Evolutionary conservation across 306 rosid genomes (phyloP).

Genomic region (Vigna radiata): DNA sequence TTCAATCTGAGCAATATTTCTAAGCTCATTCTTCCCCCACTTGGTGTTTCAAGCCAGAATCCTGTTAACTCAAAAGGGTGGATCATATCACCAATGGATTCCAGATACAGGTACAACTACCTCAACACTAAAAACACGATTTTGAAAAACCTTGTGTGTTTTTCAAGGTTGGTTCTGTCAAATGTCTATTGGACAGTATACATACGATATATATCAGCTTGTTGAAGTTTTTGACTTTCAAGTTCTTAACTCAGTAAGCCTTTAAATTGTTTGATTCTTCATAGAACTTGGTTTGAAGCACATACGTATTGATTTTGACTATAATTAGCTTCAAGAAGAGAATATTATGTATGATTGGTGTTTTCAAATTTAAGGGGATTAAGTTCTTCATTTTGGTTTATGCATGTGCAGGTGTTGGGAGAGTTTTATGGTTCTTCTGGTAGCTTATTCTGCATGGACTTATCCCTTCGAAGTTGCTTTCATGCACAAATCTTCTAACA

Average conservation of each 20-base stretch:
- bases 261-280: background rate
- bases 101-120: slow-evolving; percentile 75
- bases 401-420: slow-evolving; percentile 76
- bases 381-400: background rate
- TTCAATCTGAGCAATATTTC: slow-evolving; percentile 66
- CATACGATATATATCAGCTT: background rate
- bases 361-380: background rate
- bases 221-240: background rate
- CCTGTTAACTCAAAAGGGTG: slow-evolving; percentile 55
- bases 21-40: slow-evolving; percentile 90
- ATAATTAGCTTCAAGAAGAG: background rate
- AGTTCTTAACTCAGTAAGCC: background rate
- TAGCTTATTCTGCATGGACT: slow-evolving; percentile 84
- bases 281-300: background rate
- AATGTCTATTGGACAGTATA: background rate
- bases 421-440: slow-evolving; percentile 76
- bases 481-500: slow-evolving; percentile 46
- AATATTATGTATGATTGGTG: background rate
- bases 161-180: background rate
- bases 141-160: background rate
- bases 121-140: slow-evolving; percentile 1
- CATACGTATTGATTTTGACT: slow-evolving; percentile 20
- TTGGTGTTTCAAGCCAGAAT: slow-evolving; percentile 75
- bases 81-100: slow-evolving; percentile 83
- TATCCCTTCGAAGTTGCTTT: slow-evolving; percentile 89